Conservation (phyloP, 2,329 filamentous ascomycete species). For the Diplodia intermedia region DNA sequence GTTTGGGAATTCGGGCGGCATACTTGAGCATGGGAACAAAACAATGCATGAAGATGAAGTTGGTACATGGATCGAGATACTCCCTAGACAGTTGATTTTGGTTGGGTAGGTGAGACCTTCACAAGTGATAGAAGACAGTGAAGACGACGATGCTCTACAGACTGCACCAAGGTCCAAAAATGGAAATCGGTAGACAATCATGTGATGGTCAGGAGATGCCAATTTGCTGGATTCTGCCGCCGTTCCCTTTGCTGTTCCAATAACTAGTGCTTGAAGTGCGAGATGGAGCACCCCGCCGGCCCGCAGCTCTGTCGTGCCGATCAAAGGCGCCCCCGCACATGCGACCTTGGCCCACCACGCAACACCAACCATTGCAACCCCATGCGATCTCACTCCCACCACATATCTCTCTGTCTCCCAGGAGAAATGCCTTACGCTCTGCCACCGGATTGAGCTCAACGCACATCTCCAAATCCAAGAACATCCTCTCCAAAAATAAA, state of each 20-base stretch:
- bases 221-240: neutral
- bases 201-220: neutral
- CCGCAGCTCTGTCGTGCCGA: conserved; percentile 7
- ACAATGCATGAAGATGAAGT: too few relatives aligned
- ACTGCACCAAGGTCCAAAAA: neutral
- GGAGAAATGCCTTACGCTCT: conserved; percentile 5
- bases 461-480: neutral
- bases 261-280: neutral
- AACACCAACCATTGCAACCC: conserved; percentile 18
- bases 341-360: conserved; percentile 20
- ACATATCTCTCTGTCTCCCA: neutral
- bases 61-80: neutral
- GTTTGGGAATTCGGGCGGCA: conserved; percentile 12
- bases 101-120: neutral
- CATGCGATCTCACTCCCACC: neutral
- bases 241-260: neutral
- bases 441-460: conserved; percentile 9
- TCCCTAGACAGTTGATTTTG: conserved; percentile 18
- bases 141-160: neutral
- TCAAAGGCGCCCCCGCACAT: conserved; percentile 14
- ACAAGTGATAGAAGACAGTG: neutral
- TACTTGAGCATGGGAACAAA: neutral
- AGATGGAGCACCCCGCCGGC: conserved; percentile 6
- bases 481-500: neutral
- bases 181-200: neutral